Evolutionary conservation across 2,329 filamentous ascomycete species (phyloP).

Genomic region (Capronia epimyces): DNA sequence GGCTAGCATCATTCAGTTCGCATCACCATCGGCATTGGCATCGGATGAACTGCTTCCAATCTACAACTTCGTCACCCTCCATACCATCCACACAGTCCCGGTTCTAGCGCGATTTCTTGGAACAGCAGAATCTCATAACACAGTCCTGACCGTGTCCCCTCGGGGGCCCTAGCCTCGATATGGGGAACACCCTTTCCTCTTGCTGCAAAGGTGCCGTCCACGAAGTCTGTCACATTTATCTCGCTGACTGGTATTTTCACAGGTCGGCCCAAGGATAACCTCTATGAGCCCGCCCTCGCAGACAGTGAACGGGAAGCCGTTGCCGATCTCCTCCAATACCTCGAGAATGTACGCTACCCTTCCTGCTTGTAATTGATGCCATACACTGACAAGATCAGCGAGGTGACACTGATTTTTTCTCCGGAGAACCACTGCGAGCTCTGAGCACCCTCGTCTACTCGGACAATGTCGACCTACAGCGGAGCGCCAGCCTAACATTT

Average conservation of each 20-base stretch:
- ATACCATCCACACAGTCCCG: conserved; percentile 4
- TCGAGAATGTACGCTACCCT: conserved; percentile 75
- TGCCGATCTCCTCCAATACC: conserved; percentile 86
- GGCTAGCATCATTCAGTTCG: conserved; percentile 10
- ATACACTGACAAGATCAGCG: conserved; percentile 53
- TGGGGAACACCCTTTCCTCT: conserved; percentile 30
- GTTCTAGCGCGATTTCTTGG: conserved; percentile 1
- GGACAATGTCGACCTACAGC: conserved; percentile 95
- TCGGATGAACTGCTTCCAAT: conserved; percentile 18
- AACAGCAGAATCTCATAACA: conserved; percentile 6
- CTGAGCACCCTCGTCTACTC: conserved; percentile 96
- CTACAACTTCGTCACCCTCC: conserved; percentile 3
- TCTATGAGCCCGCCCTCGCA: conserved; percentile 81
- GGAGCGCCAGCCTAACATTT: conserved; percentile 96
- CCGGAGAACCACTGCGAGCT: conserved; percentile 86
- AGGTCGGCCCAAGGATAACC: conserved; percentile 73
- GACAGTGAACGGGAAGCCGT: conserved; percentile 97
- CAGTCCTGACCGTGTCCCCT: conserved; percentile 15
- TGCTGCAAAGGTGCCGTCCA: conserved; percentile 28
- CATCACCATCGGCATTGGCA: conserved; percentile 16
- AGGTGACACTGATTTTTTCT: conserved; percentile 96
- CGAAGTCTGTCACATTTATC: neutral
- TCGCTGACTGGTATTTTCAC: conserved; percentile 13
- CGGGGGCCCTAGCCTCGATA: conserved; percentile 24
- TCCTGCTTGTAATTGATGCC: conserved; percentile 12